phyloP scores from a whole-genome alignment of 495 filamentous ascomycete species.

The Aspergillus nidulans region DNA sequence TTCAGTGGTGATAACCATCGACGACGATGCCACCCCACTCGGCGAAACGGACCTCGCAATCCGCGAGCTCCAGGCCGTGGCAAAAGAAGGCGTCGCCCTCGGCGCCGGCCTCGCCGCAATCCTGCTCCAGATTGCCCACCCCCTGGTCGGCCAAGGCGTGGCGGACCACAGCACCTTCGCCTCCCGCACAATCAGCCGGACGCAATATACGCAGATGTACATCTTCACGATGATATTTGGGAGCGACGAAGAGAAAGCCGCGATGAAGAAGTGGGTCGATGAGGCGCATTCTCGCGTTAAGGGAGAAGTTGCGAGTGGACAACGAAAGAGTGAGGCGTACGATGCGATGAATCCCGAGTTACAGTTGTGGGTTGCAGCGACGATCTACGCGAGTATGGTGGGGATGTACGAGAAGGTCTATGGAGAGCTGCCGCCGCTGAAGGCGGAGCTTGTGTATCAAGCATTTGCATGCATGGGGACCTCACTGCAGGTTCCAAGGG shows the following conservation, averaged over 20 bases:
- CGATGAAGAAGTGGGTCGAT: slow-evolving; percentile 6
- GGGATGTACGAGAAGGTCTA: background rate
- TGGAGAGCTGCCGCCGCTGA: background rate
- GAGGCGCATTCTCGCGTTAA: slow-evolving; percentile 2
- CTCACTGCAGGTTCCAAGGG: background rate
- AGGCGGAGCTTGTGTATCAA: background rate
- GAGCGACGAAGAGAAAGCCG: background rate
- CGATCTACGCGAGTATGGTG: background rate
- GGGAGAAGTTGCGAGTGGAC: background rate
- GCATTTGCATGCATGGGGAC: background rate
- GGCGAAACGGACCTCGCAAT: background rate
- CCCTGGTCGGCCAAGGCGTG: slow-evolving; percentile 2
- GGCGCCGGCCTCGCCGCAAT: background rate
- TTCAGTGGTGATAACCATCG: background rate
- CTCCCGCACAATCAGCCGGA: background rate
- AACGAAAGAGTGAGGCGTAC: background rate
- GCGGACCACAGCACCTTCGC: slow-evolving; percentile 8
- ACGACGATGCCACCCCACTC: slow-evolving; percentile 1
- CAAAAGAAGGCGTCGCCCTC: background rate
- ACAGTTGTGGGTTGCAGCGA: slow-evolving; percentile 11
- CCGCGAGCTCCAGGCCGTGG: background rate
- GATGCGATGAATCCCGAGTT: slow-evolving; percentile 5
- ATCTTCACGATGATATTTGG: slow-evolving; percentile 11
- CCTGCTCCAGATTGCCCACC: slow-evolving; percentile 1
- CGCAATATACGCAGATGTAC: slow-evolving; percentile 9